These are phyloP conservation scores for Talaromyces sp. DNA, from an alignment of 2,329 filamentous ascomycete species.

Conservation along the genomic window DNA sequence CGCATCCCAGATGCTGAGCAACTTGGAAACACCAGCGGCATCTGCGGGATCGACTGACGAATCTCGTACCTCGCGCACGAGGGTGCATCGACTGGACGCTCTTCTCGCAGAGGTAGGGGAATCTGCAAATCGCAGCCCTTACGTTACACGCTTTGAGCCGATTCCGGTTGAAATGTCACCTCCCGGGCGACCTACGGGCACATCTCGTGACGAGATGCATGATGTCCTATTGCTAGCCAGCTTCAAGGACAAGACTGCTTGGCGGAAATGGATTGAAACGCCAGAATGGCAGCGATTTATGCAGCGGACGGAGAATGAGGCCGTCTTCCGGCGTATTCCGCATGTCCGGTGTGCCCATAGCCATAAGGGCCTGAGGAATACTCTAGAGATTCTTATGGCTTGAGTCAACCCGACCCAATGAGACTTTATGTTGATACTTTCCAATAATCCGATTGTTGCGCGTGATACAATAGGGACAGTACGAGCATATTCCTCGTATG, in stretches of 20 bases:
- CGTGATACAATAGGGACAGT: neutral
- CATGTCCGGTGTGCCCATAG: conserved; percentile 30
- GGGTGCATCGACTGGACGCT: conserved; percentile 23
- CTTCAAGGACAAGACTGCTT: conserved; percentile 25
- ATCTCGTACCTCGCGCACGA: conserved; percentile 9
- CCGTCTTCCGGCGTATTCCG: conserved; percentile 26
- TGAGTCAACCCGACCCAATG: neutral
- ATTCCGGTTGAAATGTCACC: conserved; percentile 26
- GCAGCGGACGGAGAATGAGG: conserved; percentile 24
- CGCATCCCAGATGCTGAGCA: conserved; percentile 26
- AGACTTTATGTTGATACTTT: no score
- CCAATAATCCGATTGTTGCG: neutral
- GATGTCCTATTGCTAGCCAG: conserved; percentile 27
- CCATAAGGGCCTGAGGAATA: conserved; percentile 26
- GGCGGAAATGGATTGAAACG: conserved; percentile 23
- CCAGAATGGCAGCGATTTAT: conserved; percentile 29
- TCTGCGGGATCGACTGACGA: conserved; percentile 17
- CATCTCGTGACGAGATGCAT: conserved; percentile 24
- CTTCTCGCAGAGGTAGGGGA: conserved; percentile 25
- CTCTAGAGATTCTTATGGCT: conserved; percentile 23
- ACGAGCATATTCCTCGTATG: neutral
- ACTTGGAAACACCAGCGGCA: conserved; percentile 22
- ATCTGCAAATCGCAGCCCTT: conserved; percentile 25
- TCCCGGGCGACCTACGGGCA: conserved; percentile 16
- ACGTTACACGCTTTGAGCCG: conserved; percentile 26